Percentiles rank a stretch among this genome's conserved stretches.
Conservation (phyloP, 2,329 filamentous ascomycete genomes). For the Parastagonospora avenae region DNA sequence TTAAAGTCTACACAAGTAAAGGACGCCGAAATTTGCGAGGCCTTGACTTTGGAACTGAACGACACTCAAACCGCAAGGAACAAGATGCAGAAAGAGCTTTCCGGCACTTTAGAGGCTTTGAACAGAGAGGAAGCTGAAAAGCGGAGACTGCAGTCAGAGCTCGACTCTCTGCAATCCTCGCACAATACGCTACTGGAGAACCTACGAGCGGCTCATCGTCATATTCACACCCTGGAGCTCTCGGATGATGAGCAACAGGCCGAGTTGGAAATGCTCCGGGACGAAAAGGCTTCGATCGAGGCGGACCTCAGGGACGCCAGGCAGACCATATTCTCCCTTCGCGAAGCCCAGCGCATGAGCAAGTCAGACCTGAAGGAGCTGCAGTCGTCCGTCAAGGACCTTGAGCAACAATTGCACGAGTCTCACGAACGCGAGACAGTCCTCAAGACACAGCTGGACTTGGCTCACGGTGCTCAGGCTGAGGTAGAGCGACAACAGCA, state of each 20-base stretch:
- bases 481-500: constrained; percentile 16
- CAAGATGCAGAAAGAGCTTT: constrained; percentile 27
- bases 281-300: constrained; percentile 26
- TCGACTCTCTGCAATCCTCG: constrained; percentile 22
- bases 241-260: constrained; percentile 19
- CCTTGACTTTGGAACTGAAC: constrained; percentile 30
- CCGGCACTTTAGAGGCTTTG: constrained; percentile 13
- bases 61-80: constrained; percentile 17
- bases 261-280: constrained; percentile 23
- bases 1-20: constrained; percentile 19
- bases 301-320: constrained; percentile 23
- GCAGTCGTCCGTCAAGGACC: constrained; percentile 21
- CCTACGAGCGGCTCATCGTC: constrained; percentile 26
- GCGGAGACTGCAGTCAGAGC: constrained; percentile 22
- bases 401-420: constrained; percentile 24
- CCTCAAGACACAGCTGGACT: constrained; percentile 25
- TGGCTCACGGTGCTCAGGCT: constrained; percentile 17
- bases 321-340: constrained; percentile 22
- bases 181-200: constrained; percentile 22
- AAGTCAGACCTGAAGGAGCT: constrained; percentile 29
- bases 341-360: constrained; percentile 24
- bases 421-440: constrained; percentile 24
- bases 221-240: constrained; percentile 24
- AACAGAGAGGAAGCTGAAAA: constrained; percentile 17
- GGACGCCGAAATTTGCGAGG: constrained; percentile 18